phyloP scores from a whole-genome alignment of 495 filamentous ascomycete species.

The Viridothelium virens region DNA sequence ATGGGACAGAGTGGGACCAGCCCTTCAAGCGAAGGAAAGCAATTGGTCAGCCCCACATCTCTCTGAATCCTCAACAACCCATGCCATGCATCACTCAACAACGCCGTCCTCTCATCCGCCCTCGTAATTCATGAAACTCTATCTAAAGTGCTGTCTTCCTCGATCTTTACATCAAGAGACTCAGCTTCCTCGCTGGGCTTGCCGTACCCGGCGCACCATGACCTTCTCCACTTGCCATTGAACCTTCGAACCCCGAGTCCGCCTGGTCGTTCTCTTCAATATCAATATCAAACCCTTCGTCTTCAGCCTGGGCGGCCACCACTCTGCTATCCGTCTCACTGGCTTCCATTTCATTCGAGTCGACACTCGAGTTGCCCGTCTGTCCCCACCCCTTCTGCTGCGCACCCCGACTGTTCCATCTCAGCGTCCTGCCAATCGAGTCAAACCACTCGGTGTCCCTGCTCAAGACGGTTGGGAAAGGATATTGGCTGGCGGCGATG shows the following conservation, averaged over 20 bases:
- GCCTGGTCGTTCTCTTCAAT: conserved; percentile 4
- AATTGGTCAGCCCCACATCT: neutral
- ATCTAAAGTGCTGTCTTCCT: neutral
- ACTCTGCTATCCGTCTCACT: neutral
- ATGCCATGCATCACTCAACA: neutral
- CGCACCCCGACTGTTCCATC: conserved; percentile 86
- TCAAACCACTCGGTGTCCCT: conserved; percentile 82
- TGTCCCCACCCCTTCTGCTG: conserved; percentile 68
- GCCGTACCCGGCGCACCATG: neutral
- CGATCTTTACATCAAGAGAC: neutral
- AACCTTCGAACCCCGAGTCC: conserved; percentile 2
- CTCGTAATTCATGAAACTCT: conserved; percentile 7
- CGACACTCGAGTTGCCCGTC: neutral
- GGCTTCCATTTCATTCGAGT: neutral
- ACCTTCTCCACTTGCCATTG: conserved; percentile 7
- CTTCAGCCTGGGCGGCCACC: neutral
- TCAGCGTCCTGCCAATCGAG: conserved; percentile 76
- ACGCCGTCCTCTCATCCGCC: neutral
- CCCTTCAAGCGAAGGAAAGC: conserved; percentile 4
- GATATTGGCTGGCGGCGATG: conserved; percentile 87
- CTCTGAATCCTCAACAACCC: neutral
- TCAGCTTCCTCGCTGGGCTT: conserved; percentile 8
- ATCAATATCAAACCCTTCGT: conserved; percentile 5
- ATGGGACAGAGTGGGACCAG: conserved; percentile 6
- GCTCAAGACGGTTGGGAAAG: conserved; percentile 86